Conservation (phyloP, 2,329 filamentous ascomycete genomes). For the Bipolaris gigantea region DNA sequence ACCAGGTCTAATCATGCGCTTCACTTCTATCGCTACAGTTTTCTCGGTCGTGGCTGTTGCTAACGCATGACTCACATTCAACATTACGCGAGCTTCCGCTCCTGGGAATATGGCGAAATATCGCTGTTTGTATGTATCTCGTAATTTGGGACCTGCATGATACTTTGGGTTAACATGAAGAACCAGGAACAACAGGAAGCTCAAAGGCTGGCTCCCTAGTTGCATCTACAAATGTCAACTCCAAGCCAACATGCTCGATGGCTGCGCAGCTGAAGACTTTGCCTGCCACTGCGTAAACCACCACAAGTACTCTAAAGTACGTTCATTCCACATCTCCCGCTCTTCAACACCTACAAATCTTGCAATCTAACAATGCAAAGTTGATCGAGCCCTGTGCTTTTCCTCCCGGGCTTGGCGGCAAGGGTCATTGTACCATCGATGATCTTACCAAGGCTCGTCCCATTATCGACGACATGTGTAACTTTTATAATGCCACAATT, state of each 20-base stretch:
- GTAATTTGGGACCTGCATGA: background rate
- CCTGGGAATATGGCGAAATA: constrained; percentile 27
- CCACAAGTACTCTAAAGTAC: constrained; percentile 22
- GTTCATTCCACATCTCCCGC: background rate
- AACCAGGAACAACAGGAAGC: constrained; percentile 17
- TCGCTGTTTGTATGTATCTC: constrained; percentile 24
- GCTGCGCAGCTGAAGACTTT: constrained; percentile 28
- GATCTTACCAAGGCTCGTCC: constrained; percentile 20
- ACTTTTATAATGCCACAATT: constrained; percentile 31
- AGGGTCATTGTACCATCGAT: constrained; percentile 16
- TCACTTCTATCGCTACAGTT: constrained; percentile 1
- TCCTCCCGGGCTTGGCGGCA: constrained; percentile 12
- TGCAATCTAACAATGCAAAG: constrained; percentile 4
- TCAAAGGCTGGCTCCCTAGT: constrained; percentile 13
- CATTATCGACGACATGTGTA: constrained; percentile 27
- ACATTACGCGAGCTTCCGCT: constrained; percentile 22
- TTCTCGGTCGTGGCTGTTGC: constrained; percentile 3
- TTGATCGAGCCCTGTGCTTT: constrained; percentile 25
- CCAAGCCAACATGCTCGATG: constrained; percentile 22
- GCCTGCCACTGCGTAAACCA: constrained; percentile 30
- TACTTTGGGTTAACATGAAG: background rate
- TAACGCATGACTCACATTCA: constrained; percentile 26
- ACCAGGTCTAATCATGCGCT: constrained; percentile 2
- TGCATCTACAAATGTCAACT: constrained; percentile 24
- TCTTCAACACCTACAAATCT: background rate